A percentile compares a stretch with the other conserved stretches of the same genome.
These are phyloP conservation scores for Trebouxia sp. DNA, from an alignment of 139 green algal genomes.

Conservation along the genomic window DNA sequence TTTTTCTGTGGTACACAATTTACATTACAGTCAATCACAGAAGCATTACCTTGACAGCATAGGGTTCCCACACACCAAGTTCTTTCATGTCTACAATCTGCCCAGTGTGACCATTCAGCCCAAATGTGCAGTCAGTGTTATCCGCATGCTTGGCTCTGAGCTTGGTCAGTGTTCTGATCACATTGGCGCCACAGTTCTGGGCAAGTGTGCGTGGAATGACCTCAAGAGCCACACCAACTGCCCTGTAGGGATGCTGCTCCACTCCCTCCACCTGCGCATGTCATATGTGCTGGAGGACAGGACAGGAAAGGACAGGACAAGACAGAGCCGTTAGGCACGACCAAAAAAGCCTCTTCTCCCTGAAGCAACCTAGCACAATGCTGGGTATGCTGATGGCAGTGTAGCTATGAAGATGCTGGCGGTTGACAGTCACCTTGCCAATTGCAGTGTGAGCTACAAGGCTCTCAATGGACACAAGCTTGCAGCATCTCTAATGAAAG, in stretches of 20 bases:
- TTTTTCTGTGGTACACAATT: background rate
- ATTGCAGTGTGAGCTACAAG: too few relatives aligned
- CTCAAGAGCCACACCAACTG: slow-evolving; percentile 87
- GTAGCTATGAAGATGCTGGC: too few relatives aligned
- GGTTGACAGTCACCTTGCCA: too few relatives aligned
- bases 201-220: slow-evolving; percentile 97
- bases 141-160: slow-evolving; percentile 86
- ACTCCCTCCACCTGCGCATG: slow-evolving; percentile 42
- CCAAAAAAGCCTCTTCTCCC: background rate
- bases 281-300: too few relatives aligned
- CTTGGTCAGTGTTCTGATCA: slow-evolving; percentile 98
- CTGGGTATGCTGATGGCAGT: too few relatives aligned
- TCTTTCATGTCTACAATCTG: slow-evolving; percentile 93
- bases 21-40: background rate
- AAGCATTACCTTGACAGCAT: slow-evolving; percentile 78
- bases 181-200: slow-evolving; percentile 98
- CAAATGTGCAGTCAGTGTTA: slow-evolving; percentile 62
- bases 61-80: slow-evolving; percentile 97
- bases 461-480: too few relatives aligned
- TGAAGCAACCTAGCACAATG: too few relatives aligned
- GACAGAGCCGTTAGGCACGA: too few relatives aligned
- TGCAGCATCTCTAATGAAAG: too few relatives aligned
- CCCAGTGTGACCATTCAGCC: slow-evolving; percentile 91
- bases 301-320: too few relatives aligned
- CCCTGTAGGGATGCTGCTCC: slow-evolving; percentile 70